Conservation (phyloP, 306 rosid species). For the Prunus mume region DNA sequence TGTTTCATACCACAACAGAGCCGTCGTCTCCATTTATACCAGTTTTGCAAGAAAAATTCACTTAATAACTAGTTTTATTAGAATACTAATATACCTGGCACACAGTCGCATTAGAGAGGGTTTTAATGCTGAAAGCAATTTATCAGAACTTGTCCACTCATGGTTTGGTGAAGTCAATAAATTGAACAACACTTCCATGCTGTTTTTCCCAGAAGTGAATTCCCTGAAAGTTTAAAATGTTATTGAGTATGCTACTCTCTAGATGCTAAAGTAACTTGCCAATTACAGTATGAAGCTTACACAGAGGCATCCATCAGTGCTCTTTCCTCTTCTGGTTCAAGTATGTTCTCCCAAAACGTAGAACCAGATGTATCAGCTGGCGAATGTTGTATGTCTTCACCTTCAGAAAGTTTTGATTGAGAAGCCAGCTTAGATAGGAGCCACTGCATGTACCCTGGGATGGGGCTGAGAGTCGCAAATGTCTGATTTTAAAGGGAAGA, state of each 20-base stretch:
- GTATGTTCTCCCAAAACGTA: slow-evolving; percentile 74
- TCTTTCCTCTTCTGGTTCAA: slow-evolving; percentile 72
- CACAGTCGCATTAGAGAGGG: slow-evolving; percentile 71
- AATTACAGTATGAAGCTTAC: slow-evolving; percentile 39
- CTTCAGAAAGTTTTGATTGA: slow-evolving; percentile 55
- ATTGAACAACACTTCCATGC: slow-evolving; percentile 72
- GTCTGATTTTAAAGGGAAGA: slow-evolving; percentile 42
- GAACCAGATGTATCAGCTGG: slow-evolving; percentile 48
- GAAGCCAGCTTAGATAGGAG: slow-evolving; percentile 84
- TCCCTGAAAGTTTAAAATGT: slow-evolving; percentile 46
- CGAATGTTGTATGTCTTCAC: slow-evolving; percentile 36
- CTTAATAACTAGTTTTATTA: neutral
- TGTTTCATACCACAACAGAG: slow-evolving; percentile 15
- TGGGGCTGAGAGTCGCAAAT: slow-evolving; percentile 94
- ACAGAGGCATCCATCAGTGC: slow-evolving; percentile 55
- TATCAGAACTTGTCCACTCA: slow-evolving; percentile 63
- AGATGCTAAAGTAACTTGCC: neutral
- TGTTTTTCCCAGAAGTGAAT: slow-evolving; percentile 50
- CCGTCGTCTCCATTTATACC: neutral
- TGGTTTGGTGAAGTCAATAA: slow-evolving; percentile 66
- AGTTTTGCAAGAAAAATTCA: neutral
- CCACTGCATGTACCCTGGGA: slow-evolving; percentile 94
- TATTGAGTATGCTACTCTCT: slow-evolving; percentile 10
- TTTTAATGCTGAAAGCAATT: slow-evolving; percentile 51
- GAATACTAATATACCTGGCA: slow-evolving; percentile 50